These are phyloP conservation scores for Alternaria ethzedia DNA, from an alignment of 2,329 filamentous ascomycete species.

Conservation along the genomic window DNA sequence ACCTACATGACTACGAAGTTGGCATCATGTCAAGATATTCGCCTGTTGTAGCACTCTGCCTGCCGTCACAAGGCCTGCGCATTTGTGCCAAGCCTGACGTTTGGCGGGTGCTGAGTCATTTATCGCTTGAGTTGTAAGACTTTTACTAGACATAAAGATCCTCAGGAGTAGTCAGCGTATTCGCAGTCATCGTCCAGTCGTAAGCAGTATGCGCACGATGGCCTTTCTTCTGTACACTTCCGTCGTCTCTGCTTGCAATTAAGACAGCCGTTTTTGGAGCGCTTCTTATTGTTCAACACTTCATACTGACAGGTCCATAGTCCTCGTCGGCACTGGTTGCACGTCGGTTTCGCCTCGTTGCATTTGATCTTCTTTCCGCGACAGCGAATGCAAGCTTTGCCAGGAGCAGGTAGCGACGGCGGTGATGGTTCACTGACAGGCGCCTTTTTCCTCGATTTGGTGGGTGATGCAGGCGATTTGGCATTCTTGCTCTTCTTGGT, in stretches of 20 bases:
- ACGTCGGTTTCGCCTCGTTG: slow-evolving; percentile 36
- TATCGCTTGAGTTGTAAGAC: background rate
- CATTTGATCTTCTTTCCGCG: slow-evolving; percentile 42
- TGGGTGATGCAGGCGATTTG: slow-evolving; percentile 22
- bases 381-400: slow-evolving; percentile 28
- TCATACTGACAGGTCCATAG: slow-evolving; percentile 42
- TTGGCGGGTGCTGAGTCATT: background rate
- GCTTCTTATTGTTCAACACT: slow-evolving; percentile 21
- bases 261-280: slow-evolving; percentile 38
- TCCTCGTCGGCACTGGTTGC: slow-evolving; percentile 38
- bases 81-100: background rate
- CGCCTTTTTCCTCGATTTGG: slow-evolving; percentile 20
- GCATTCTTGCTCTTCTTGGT: slow-evolving; percentile 26
- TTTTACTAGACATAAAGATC: background rate
- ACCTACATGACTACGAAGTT: background rate
- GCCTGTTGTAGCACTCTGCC: background rate
- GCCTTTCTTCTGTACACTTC: slow-evolving; percentile 42
- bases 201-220: slow-evolving; percentile 37
- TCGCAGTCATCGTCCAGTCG: slow-evolving; percentile 37
- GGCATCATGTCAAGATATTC: background rate
- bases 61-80: background rate
- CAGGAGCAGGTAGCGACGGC: slow-evolving; percentile 17
- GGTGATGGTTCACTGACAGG: slow-evolving; percentile 3
- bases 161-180: slow-evolving; percentile 30
- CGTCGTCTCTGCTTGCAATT: slow-evolving; percentile 39